Evolutionary conservation across 2,329 filamentous ascomycete genomes (phyloP), one percentile per base, ranked within the genome.

Genomic region (Seiridium cupressi): DNA sequence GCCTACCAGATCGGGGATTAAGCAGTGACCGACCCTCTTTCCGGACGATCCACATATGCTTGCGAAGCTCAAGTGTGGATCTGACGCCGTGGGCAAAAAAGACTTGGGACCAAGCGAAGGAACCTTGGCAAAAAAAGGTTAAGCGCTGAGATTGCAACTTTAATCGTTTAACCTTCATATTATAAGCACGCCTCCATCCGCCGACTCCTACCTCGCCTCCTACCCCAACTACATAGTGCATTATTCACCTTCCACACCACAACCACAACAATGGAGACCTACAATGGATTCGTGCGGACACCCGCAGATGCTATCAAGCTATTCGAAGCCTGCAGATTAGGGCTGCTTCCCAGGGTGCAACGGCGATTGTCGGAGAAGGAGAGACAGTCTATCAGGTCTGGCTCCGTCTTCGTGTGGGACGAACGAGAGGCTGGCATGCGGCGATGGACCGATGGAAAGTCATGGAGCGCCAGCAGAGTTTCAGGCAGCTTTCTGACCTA

Each of bases 391-490:
- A 99, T 99, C 74, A 89, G 92, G 71, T 97, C 94, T 1, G 95
- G 95, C 48, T 99, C 95, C 0, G 94, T 99, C 3, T 99, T 98
- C 70, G 95, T 99, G n/a, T 99, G 95, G 95, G 95, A 99, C 75
- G 95, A 99, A 81, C 84, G 94, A 68, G 95, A 99, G 80, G 95
- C 95, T 9, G 95, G 95, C 66, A 99, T 99, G 95, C 86, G 95
- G 70, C 84, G 95, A 75, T 99, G 95, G 95, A 99, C 95, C 0
- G 95, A 99, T 69, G 95, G 95, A 60, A 99, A 99, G 76, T 98
- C 94, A 42, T 99, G 95, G 95, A 98, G 94, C 72, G 95, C 95
- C 40, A 98, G 94, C 77, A 87, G 95, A 63, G 95, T 99, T 0
- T 98, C 94, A 0, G 95, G 95, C 56, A 98, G 95, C 79, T 99